Base-by-base conservation (phyloP, 169 alveolate genomes). In the Pseudocohnilembus persalinus region DNA sequence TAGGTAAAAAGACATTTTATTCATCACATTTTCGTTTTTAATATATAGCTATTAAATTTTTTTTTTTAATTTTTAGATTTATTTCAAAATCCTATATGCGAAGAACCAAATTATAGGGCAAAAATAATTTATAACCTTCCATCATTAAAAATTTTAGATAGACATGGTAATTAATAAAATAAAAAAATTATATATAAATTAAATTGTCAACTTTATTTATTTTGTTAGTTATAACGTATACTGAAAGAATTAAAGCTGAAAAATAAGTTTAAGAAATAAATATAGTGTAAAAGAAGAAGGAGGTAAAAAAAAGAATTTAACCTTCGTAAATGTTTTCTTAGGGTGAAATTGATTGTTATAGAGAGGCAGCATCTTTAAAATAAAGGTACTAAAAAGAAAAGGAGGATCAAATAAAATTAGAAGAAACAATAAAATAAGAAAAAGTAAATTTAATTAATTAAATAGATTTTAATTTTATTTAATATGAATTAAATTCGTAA, bases 21-120 rank as follows among this genome's bases (percentile, higher is more conserved):
- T n/a, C n/a, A n/a, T n/a, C n/a, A n/a, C n/a, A n/a, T n/a, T n/a
- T n/a, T n/a, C n/a, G n/a, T n/a, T n/a, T n/a, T n/a, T n/a, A n/a
- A 31, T 0, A 20, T 32, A 15, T 28, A 63, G n/a, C 27, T 1
- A 79, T 49, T 79, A 35, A 31, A 34, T 0, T 49, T 29, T 27
- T 24, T 68, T 29, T 64, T 72, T 34, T 32, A 29, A 25, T 73
- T 79, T 77, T 79, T 91, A 76, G 96, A 94, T 88, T 83, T 96
- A 73, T 93, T 90, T 82, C 95, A 94, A 33, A 96, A 96, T 86
- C 97, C 98, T 4, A 80, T 95, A 1, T 95, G 96, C n/a, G 97
- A 94, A 77, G 98, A 96, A 74, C 97, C 98, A 0, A 91, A 96
- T 77, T 96, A 94, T 78, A 83, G 98, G 79, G 90, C 90, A 29